A percentile compares a stretch with the other conserved stretches of the same genome.
Conservation (phyloP, 805 yeast species). For the Candida michaelii region DNA sequence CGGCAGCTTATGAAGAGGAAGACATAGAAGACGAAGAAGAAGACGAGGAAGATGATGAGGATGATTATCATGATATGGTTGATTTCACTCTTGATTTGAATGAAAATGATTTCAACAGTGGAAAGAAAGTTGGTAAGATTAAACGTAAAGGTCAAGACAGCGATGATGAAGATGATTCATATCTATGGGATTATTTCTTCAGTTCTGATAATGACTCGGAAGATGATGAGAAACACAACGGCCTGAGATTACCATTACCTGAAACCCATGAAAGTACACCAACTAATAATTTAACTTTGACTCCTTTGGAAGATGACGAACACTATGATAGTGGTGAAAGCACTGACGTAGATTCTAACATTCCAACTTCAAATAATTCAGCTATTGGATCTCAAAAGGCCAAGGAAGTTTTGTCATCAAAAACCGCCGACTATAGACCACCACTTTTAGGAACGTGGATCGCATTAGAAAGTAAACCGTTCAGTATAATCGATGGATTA, state of each 20-base stretch:
- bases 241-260: no score
- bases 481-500: slow-evolving; percentile 92
- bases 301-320: slow-evolving; percentile 31
- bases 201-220: slow-evolving; percentile 39
- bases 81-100: slow-evolving; percentile 35
- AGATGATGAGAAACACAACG: not conserved
- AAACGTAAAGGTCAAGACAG: slow-evolving; percentile 16
- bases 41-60: slow-evolving; percentile 30
- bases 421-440: slow-evolving; percentile 81
- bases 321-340: slow-evolving; percentile 74
- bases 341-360: slow-evolving; percentile 86
- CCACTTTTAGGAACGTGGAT: slow-evolving; percentile 94
- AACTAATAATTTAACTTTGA: not conserved
- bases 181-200: slow-evolving; percentile 74
- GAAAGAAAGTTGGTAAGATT: slow-evolving; percentile 8
- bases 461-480: slow-evolving; percentile 74
- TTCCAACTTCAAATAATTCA: slow-evolving; percentile 65
- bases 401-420: slow-evolving; percentile 90
- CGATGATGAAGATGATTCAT: slow-evolving; percentile 64
- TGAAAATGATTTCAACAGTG: slow-evolving; percentile 15
- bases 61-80: slow-evolving; percentile 40
- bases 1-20: slow-evolving; percentile 11
- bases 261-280: no score
- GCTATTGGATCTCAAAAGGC: slow-evolving; percentile 70
- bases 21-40: slow-evolving; percentile 14